Evolutionary conservation across 805 yeast species (phyloP), one percentile per base, ranked within the genome.

Genomic region (Clavispora vitiphila): DNA sequence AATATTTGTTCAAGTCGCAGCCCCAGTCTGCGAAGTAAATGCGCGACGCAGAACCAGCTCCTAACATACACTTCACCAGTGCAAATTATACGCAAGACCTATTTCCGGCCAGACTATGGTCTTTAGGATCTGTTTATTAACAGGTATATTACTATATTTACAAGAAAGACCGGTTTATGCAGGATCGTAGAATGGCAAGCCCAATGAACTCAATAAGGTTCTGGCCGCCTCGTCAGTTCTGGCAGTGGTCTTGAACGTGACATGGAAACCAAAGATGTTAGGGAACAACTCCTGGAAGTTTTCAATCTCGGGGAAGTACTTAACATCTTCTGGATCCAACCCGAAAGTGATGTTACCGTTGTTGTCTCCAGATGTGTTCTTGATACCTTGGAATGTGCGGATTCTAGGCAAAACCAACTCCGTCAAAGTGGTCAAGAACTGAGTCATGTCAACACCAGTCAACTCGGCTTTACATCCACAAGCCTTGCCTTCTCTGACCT

Each of bases 361-460:
- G 40, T 76, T 72, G 62, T 90, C 97, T 46, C 98, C 99, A 4
- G 89, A 69, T 35, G 76, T 71, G 64, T 79, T 80, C 24, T 80
- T 76, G 39, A 93, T 71, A 38, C 97, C 97, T 50, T 71, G 69
- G 64, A 86, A 93, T 38, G 88, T 87, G 75, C 95, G 83, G 43
- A 90, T 80, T 64, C 96, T 79, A 36, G 99, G 99, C 54, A 93
- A 74, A 15, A 93, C 98, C 48, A 95, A 69, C 66, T 93, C 99
- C 1, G 95, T 81, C 53, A 93, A 68, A 1, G 98, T 91, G 6
- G 85, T 64, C 44, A 93, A 57, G 56, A 95, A 93, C 67, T 89
- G 96, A 42, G 81, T 68, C 81, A 90, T 86, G 41, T 86, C 84
- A 50, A 81, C 76, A 35, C 97, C 99, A 24, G 71, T 71, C 41